Evolutionary conservation across 2,329 filamentous ascomycete species (phyloP).

Genomic region (Arthrobotrys musiformis): DNA sequence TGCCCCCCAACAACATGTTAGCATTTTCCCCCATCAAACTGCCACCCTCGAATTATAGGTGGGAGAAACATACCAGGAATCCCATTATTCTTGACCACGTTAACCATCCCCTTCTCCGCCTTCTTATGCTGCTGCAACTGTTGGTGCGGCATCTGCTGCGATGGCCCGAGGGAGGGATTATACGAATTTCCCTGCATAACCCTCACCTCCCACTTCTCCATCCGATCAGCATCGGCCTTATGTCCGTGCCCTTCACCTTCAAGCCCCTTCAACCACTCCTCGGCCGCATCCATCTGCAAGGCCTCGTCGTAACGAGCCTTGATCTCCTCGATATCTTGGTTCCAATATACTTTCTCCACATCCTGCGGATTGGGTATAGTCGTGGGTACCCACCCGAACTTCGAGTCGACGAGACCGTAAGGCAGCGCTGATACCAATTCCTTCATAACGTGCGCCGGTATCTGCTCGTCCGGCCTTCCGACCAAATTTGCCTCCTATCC

Average conservation of each 20-base stretch:
- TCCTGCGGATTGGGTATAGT: conserved; percentile 65
- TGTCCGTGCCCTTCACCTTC: conserved; percentile 71
- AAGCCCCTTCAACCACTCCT: conserved; percentile 84
- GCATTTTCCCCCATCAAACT: neutral
- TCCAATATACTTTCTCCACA: conserved; percentile 75
- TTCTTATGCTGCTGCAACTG: conserved; percentile 44
- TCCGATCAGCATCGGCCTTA: conserved; percentile 73
- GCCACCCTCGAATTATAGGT: neutral
- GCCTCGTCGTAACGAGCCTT: conserved; percentile 73
- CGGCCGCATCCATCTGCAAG: conserved; percentile 73
- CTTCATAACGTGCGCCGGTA: conserved; percentile 71
- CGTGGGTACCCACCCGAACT: conserved; percentile 57
- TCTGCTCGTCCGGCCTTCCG: conserved; percentile 76
- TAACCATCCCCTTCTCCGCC: conserved; percentile 15
- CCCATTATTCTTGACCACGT: conserved; percentile 26
- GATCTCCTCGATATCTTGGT: conserved; percentile 72
- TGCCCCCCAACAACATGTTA: neutral
- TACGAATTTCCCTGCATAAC: conserved; percentile 52
- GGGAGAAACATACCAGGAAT: conserved; percentile 44
- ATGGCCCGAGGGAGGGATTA: conserved; percentile 20
- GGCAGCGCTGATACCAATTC: conserved; percentile 75
- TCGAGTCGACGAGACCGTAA: conserved; percentile 68
- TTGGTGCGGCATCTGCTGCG: conserved; percentile 12
- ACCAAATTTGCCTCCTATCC: conserved; percentile 58
- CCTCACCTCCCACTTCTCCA: conserved; percentile 76